A percentile compares a stretch with the other conserved stretches of the same genome.
These are phyloP conservation scores for Apophysomyces trapeziformis DNA, from an alignment of 371 early-diverging fungal genomes.

Conservation along the genomic window DNA sequence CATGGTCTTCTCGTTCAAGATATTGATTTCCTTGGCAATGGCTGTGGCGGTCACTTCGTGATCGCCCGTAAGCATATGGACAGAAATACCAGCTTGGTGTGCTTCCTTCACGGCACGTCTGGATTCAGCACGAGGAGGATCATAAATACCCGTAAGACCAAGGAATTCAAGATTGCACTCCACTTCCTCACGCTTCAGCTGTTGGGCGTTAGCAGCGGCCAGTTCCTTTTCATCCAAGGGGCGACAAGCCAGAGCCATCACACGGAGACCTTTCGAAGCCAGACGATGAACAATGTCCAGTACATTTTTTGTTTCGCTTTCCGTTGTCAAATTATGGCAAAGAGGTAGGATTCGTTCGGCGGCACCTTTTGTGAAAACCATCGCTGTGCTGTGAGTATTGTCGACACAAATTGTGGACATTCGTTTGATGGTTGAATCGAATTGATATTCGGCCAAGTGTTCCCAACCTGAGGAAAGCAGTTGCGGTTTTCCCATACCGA, in stretches of 20 bases:
- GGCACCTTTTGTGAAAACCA: conserved; percentile 71
- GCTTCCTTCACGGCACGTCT: conserved; percentile 79
- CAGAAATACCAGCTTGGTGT: conserved; percentile 88
- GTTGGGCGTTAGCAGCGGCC: conserved; percentile 27
- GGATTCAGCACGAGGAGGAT: conserved; percentile 83
- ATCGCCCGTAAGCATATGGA: conserved; percentile 95
- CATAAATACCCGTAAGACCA: conserved; percentile 89
- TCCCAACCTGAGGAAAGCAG: conserved; percentile 53
- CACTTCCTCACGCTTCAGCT: conserved; percentile 48
- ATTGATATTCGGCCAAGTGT: conserved; percentile 72
- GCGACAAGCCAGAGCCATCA: conserved; percentile 65
- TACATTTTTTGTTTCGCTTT: conserved; percentile 21
- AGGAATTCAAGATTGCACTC: conserved; percentile 78
- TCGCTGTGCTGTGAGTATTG: conserved; percentile 42
- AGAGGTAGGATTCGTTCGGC: conserved; percentile 51
- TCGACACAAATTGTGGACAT: conserved; percentile 59
- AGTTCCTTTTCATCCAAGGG: conserved; percentile 23
- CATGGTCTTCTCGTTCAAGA: conserved; percentile 59
- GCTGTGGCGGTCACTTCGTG: conserved; percentile 88
- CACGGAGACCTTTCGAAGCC: conserved; percentile 49
- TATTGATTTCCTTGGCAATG: conserved; percentile 87
- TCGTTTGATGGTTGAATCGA: conserved; percentile 80
- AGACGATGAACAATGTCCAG: conserved; percentile 26
- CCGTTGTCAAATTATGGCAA: conserved; percentile 19
- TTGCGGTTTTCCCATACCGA: conserved; percentile 61